Conservation (phyloP, 768 basidiomycete species). For the Fibroporia radiculosa region DNA sequence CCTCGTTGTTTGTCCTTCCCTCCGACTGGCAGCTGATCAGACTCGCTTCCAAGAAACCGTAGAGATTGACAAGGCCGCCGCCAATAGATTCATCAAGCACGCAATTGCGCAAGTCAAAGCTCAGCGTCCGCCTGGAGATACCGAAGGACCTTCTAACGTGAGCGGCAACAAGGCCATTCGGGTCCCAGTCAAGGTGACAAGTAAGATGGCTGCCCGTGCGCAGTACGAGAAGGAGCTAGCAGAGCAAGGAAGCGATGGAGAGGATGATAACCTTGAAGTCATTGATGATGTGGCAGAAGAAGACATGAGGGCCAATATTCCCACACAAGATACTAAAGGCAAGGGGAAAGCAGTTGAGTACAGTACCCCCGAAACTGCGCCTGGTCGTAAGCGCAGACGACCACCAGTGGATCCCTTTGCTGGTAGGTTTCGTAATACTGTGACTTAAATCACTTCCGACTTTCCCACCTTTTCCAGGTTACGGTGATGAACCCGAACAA, state of each 20-base stretch:
- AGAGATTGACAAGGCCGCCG: conserved; percentile 71
- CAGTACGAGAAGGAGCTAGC: conserved; percentile 52
- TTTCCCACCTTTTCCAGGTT: conserved; percentile 22
- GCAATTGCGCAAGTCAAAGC: conserved; percentile 60
- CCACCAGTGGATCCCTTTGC: conserved; percentile 58
- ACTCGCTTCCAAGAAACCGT: conserved; percentile 26
- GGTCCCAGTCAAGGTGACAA: conserved; percentile 52
- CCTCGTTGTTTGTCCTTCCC: neutral
- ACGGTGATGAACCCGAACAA: conserved; percentile 19
- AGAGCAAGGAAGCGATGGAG: conserved; percentile 35
- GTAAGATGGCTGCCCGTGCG: conserved; percentile 66
- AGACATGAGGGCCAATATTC: neutral
- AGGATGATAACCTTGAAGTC: conserved; percentile 31
- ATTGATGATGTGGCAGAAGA: conserved; percentile 30
- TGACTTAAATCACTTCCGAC: neutral
- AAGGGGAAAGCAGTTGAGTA: conserved; percentile 34
- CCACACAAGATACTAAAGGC: conserved; percentile 8
- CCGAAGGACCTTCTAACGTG: conserved; percentile 12
- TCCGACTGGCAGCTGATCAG: neutral
- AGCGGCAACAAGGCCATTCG: conserved; percentile 4
- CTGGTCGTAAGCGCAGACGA: conserved; percentile 39
- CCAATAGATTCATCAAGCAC: conserved; percentile 76
- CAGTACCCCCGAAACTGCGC: conserved; percentile 4
- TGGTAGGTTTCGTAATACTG: conserved; percentile 31
- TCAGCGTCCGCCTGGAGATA: conserved; percentile 12